Evolutionary conservation across 805 yeast genomes (phyloP), one percentile per base, ranked within the genome.

Genomic region (Peterozyma toletana): DNA sequence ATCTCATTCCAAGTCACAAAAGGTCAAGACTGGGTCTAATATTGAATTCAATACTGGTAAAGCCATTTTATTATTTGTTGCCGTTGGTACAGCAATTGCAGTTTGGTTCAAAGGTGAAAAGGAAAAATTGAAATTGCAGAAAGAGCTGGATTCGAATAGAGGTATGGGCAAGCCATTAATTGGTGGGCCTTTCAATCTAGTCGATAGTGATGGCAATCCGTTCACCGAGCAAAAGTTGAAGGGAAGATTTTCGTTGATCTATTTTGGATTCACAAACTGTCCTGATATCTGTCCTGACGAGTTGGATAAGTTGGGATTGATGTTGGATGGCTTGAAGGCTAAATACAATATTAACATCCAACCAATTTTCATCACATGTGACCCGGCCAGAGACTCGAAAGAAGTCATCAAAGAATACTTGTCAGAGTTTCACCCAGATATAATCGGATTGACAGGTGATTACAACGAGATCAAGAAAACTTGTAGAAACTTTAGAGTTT

Each of bases 201-300:
- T 75, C 9, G 96, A 91, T 59, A 71, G 75, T 31, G 65, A 88
- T 42, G 89, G 90, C 34, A 64, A 83, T 27, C 63, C 60, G 15
- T 93, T 93, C 62, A 88, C 96, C 1, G 80, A 88, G 27, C 70
- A 86, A 49, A 73, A 91, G 53, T 67, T 93, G 56, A 64, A 75
- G 49, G 93, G 90, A 31, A 83, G 78, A 59, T 93, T 89, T 63
- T 78, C 91, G 10, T 68, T 93, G 38, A 63, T 91, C n/a, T 93
- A 93, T 62, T 93, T 93, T 65, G 99, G 99, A 0, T 93, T 93
- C 68, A 86, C 96, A 3, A 90, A 90, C 65, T 93, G 99, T 66
- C 99, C 99, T 6, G 99, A 93, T 64, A 90, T 93, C 43, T 93
- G 99, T 64, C 99, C 99, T 10, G 99, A 93, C 62, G 99, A 93